A percentile compares a stretch with the other conserved stretches of the same genome.
These are phyloP conservation scores for Calonectria pauciramosa DNA, from an alignment of 2,329 filamentous ascomycete species.

Conservation along the genomic window DNA sequence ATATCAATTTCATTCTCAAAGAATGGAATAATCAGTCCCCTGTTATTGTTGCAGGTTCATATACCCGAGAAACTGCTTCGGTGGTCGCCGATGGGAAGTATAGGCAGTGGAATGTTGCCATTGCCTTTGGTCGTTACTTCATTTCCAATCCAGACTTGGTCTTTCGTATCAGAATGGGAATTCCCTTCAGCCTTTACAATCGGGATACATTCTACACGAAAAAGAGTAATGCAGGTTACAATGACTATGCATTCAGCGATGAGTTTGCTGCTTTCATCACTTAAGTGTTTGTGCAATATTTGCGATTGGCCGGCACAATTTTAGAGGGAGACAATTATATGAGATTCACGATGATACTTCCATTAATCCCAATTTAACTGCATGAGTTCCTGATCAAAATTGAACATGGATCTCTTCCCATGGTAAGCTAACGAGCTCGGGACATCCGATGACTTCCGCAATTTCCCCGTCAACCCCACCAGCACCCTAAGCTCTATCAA, in stretches of 20 bases:
- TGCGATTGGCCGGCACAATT: not conserved
- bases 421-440: too few relatives aligned
- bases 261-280: slow-evolving; percentile 11
- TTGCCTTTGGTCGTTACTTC: slow-evolving; percentile 51
- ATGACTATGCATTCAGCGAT: slow-evolving; percentile 47
- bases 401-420: too few relatives aligned
- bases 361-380: not conserved
- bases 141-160: slow-evolving; percentile 53
- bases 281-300: too few relatives aligned
- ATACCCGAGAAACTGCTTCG: slow-evolving; percentile 40
- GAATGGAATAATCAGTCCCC: slow-evolving; percentile 49
- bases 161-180: slow-evolving; percentile 49
- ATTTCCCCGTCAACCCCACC: too few relatives aligned
- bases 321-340: not conserved
- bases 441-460: too few relatives aligned
- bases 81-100: slow-evolving; percentile 40
- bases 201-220: slow-evolving; percentile 55
- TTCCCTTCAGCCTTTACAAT: slow-evolving; percentile 54
- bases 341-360: not conserved
- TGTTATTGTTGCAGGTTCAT: slow-evolving; percentile 49
- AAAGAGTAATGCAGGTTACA: slow-evolving; percentile 43
- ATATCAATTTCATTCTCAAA: slow-evolving; percentile 47
- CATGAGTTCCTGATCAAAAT: too few relatives aligned
- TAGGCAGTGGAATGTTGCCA: slow-evolving; percentile 43
- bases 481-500: too few relatives aligned